Evolutionary conservation across 768 basidiomycete species (phyloP), one percentile per base, ranked within the genome.

Genomic region (Psilocybe cyanescens): DNA sequence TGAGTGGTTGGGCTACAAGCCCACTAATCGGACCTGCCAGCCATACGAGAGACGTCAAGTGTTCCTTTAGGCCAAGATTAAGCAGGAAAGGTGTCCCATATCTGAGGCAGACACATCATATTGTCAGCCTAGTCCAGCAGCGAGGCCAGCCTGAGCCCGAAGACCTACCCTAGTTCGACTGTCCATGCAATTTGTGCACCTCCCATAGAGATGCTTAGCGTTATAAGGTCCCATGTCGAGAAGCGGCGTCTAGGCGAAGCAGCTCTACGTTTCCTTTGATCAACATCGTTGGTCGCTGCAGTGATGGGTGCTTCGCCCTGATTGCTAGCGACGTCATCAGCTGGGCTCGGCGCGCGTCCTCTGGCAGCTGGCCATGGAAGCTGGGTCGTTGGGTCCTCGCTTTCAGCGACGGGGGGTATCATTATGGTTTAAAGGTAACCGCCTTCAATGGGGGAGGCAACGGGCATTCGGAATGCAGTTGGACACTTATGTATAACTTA

Each of bases 161-260:
- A 39, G 50, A 76, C 89, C 65, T 69, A 95, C 94, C 94, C 94
- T 28, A 96, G 85, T 71, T 97, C 95, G 3, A 97, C 91, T 1
- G 95, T 97, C 96, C 96, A 98, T 1, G 94, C 91, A 28, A 98
- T 88, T 76, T 97, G 93, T 5, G 92, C 93, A 14, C 97, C 97
- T 47, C 88, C 94, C 92, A 99, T 96, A 7, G 95, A 93, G 62
- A 97, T 85, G 61, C 89, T 92, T 67, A 95, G 79, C 2, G 91
- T 91, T 68, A 94, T 83, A 59, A 95, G 84, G 72, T 91, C 81
- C 89, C 89, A 89, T 72, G 86, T 85, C 11, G 82, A 73, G 54
- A 84, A 64, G 4, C 65, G 74, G 46, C 79, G 79, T 67, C 71
- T 80, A 59, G 66, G 75, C 57, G 65, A 67, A 31, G 69, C 68